Base-by-base conservation (phyloP, 768 basidiomycete genomes). In the Panaeolus papilionaceus region DNA sequence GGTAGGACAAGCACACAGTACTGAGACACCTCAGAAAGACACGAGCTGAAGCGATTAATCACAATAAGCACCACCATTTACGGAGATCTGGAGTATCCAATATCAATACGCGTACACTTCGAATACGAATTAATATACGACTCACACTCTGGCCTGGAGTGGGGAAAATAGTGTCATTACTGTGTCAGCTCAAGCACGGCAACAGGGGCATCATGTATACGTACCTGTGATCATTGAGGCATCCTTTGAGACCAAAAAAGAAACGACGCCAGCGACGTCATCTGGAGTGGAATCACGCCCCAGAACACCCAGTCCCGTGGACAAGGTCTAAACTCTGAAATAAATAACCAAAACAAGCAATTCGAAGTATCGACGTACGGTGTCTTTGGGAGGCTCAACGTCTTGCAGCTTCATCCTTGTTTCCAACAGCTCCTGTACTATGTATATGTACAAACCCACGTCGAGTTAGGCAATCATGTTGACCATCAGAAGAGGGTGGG, bases 261-360 rank as follows among this genome's bases (percentile, higher is more conserved):
- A 79, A 0, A 82, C 81, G 6, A 81, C 38, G 14, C 73, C 73
- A 7, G 82, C 81, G 6, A 83, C 67, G 10, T 82, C 76, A 16
- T 80, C 78, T 0, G 80, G 71, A 0, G 67, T 68, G 10, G 71
- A 70, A 4, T 70, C 38, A 1, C 70, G 61, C 44, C 70, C 71
- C 12, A 73, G 38, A 23, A 65, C 37, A 23, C 14, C 12, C 11
- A 40, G 18, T 16, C 42, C 64, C 10, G 61, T 61, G 11, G 26
- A 5, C 14, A 58, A 33, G 26, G 33, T 28, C 54, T 58, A 58
- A 33, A 38, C 18, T 16, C 20, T 1, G 26, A n/a, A 7, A 11
- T 28, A 18, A 49, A 37, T 16, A 23, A 38, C 38, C 37, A 14
- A 58, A 16, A 20, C 42, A 39, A 28, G 11, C 6, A 12, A 49